Base-by-base conservation (phyloP, 2,329 filamentous ascomycete genomes). In the Colletotrichum sp. region DNA sequence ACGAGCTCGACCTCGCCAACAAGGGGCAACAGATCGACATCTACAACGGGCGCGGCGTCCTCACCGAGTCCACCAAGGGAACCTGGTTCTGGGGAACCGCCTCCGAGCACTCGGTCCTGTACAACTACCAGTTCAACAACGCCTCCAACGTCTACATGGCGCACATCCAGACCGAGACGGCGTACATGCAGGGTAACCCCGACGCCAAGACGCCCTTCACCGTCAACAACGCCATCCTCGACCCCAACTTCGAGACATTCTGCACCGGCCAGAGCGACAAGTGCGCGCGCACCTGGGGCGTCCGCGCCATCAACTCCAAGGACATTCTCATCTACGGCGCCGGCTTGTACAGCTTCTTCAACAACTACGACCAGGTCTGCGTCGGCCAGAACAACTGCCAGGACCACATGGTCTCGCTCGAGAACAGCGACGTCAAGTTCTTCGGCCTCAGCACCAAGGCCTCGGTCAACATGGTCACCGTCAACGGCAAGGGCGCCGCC, bases 141-240 rank as follows among this genome's bases (percentile, higher is more conserved):
- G 94, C 95, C 3, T 88, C 91, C 79, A 93, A 96, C 80, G 88
- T 98, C 76, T 98, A 93, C 86, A 93, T 97, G 89, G 92, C 90
- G 13, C 86, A 94, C 65, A 95, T 98, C 79, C 96, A 98, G 85
- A 94, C 94, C 5, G 96, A 98, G 85, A 98, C 95, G 7, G 94
- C 95, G 36, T 95, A 94, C 87, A 95, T 93, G 88, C 94, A 98
- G 85, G 90, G 93, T 81, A 96, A 96, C 85, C 95, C 95, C 6
- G 89, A 93, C 77, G 90, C 94, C 4, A 87, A 90, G 12, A 87
- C 90, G 12, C 93, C 92, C 51, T 95, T 93, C 83, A 86, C 85
- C 0, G 84, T 86, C 76, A 90, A 93, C 78, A 18, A 74, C 15
- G 84, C 84, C 8, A 94, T 88, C 78, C 83, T 82, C 61, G 94